phyloP scores from a whole-genome alignment of 305 asterid genomes.

The Solanum chacoense region DNA sequence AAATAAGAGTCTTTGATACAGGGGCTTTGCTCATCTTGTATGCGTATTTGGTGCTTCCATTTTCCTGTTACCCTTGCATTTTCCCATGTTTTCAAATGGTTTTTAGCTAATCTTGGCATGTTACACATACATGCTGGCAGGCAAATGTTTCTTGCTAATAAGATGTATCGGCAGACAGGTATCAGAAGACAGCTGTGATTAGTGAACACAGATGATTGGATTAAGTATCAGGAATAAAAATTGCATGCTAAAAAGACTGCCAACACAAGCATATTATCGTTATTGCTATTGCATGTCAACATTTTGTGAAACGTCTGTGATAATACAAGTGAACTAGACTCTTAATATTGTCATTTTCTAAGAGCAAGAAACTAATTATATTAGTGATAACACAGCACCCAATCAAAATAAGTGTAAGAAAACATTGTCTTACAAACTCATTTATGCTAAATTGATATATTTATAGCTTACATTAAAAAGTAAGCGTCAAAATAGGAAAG shows the following conservation, averaged over 20 bases:
- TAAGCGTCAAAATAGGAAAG: not conserved
- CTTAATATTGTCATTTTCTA: not conserved
- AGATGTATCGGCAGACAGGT: not conserved
- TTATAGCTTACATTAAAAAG: not conserved
- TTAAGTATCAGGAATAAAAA: not conserved
- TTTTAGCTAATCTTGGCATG: not conserved
- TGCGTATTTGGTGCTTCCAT: not conserved
- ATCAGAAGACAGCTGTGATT: not conserved
- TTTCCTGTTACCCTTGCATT: not conserved
- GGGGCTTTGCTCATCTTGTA: not conserved
- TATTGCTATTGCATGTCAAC: not conserved
- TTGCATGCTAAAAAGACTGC: not conserved
- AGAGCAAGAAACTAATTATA: not conserved
- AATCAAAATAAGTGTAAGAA: not conserved
- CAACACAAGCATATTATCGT: no score
- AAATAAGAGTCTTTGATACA: not conserved
- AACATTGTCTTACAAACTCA: not conserved
- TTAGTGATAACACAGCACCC: not conserved
- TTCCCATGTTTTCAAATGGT: not conserved
- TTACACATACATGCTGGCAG: not conserved
- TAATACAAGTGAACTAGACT: not conserved
- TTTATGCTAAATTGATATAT: not conserved
- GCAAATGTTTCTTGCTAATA: not conserved
- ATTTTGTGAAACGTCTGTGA: not conserved
- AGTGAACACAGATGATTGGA: not conserved